Evolutionary conservation across 805 yeast species (phyloP), one percentile per base, ranked within the genome.

Genomic region (Clavispora phyllophila): DNA sequence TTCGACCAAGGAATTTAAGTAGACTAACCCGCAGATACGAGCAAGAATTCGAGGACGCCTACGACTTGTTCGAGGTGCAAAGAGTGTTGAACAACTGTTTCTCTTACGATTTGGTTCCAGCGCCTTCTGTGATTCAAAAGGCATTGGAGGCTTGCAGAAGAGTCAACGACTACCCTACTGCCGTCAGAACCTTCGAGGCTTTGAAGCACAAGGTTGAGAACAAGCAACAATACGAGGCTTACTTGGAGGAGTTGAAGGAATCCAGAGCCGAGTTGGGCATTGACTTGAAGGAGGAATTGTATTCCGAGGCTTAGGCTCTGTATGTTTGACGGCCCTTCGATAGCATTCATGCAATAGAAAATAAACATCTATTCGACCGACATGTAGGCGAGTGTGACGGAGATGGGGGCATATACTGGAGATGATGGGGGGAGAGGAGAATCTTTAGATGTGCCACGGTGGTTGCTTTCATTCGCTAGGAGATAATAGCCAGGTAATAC

Each of bases 71-170:
- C 48, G 75, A 70, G 58, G 73, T 69, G 26, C 78, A 79, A 75
- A 87, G 99, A 77, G 90, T 93, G 48, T 80, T 93, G 65, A 93
- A 95, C 82, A 93, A 93, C 76, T 89, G 95, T 70, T 93, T 93
- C 76, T 87, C 98, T 13, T 93, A 93, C 76, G 99, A 93, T 73
- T 81, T 93, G 69, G 99, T 93, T 44, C 99, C 99, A 55, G 91
- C 99, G 24, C 99, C 99, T 54, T 80, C 85, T 49, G 98, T 93
- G 50, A 78, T 93, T 62, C 96, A 87, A 72, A 87, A 85, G 72
- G 99, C 99, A 38, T 78, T 93, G 64, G 82, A 87, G 73, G 99
- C 99, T 37, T 90, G 97, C 58, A 90, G 99, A 82, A 87, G 98
- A 74, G 98, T 93, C 55, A 88, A 93, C 72, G 99, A 93, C 75